Base-by-base conservation (phyloP, 75 land plant species). In the Larix kaempferi region DNA sequence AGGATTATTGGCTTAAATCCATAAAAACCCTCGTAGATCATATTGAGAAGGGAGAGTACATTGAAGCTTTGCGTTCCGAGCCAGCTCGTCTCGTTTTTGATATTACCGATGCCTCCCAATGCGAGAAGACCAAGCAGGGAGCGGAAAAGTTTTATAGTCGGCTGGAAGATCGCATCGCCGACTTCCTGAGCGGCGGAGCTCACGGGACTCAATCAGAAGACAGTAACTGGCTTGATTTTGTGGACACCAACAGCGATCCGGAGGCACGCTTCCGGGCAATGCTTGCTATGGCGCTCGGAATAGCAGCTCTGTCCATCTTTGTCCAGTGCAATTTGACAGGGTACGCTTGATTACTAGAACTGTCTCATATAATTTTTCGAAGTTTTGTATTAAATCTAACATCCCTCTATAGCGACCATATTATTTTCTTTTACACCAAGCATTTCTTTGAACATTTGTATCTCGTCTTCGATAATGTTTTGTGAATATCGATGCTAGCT, bases 311-410 rank as follows among this genome's bases (percentile, higher is more conserved):
- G 41, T 87, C 87, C 17, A 85, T 89, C 2, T 96, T 96, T 71
- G 35, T 78, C 59, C 97, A 94, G 79, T 79, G 80, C 37, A 96
- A 96, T 77, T 8, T 96, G 61, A 92, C 99, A 15, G 99, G 99
- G 91, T 87, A n/a, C 72, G 85, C 74, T 29, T 33, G 44, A 49
- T 69, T 54, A 75, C 21, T 25, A 6, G 52, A 23, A 16, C 37
- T 21, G 17, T 41, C 21, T 75, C n/a, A 35, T 6, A 55, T 49
- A 49, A 8, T 8, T 49, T 49, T 8, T 49, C 11, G 7, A 49
- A 49, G 8, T 7, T 49, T 49, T 49, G 52, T 7, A 8, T 7
- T 7, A 49, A 49, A 7, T 49, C 11, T 49, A 49, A 49, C 52
- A 49, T 10, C 11, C 52, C 52, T 1, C 52, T 8, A 49, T 49